phyloP scores from a whole-genome alignment of 345 rosid species.

The Nasturtium officinale region DNA sequence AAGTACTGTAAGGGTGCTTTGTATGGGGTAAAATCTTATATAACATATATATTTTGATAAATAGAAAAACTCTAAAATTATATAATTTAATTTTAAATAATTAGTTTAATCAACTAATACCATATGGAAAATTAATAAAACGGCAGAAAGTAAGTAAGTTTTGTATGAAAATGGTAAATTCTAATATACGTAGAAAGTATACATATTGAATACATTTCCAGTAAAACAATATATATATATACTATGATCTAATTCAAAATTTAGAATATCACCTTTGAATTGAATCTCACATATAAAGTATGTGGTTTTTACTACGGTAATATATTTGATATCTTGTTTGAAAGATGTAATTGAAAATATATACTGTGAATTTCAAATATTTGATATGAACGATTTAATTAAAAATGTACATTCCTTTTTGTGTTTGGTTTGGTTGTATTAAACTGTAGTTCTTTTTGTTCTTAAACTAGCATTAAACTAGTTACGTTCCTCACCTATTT shows the following conservation, averaged over 20 bases:
- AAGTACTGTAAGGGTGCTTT: neutral
- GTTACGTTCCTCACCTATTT: neutral
- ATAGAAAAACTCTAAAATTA: too few relatives aligned
- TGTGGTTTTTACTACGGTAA: neutral
- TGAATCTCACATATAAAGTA: neutral
- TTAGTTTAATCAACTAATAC: neutral
- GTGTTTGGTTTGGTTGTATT: neutral
- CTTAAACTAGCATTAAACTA: neutral
- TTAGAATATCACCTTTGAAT: neutral
- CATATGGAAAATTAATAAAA: too few relatives aligned
- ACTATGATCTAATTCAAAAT: too few relatives aligned
- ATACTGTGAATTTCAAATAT: neutral
- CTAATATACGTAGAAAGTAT: too few relatives aligned
- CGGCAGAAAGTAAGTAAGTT: neutral
- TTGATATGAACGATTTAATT: neutral
- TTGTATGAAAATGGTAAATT: too few relatives aligned
- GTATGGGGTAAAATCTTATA: neutral
- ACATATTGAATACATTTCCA: too few relatives aligned
- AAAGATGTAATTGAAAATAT: neutral
- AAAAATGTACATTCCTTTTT: neutral
- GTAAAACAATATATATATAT: too few relatives aligned
- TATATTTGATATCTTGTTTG: neutral
- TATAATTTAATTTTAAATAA: too few relatives aligned
- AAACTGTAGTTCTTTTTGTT: neutral
- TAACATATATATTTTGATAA: too few relatives aligned